A percentile compares a stretch with the other conserved stretches of the same genome.
Evolutionary conservation across 768 basidiomycete genomes (phyloP).

Genomic region (Rossbeevera mucosa): DNA sequence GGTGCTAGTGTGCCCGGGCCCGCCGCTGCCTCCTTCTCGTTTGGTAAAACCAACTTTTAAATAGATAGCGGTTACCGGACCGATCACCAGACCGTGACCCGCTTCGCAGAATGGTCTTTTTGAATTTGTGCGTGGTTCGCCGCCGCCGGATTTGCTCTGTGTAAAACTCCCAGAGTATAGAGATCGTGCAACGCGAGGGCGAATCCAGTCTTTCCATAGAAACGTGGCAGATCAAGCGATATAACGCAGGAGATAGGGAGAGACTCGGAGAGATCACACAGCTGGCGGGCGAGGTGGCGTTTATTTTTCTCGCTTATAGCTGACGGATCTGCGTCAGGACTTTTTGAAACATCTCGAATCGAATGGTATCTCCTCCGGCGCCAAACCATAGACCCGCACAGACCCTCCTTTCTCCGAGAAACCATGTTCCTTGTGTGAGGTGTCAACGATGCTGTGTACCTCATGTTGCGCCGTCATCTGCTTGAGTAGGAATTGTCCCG

Average conservation of each 20-base stretch:
- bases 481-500: slow-evolving; percentile 14
- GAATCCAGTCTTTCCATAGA: slow-evolving; percentile 14
- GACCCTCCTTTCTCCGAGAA: not conserved
- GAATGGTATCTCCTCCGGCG: slow-evolving; percentile 2
- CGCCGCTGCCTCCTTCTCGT: not conserved
- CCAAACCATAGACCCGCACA: not conserved
- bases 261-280: too few relatives aligned
- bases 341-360: slow-evolving; percentile 15
- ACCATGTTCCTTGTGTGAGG: slow-evolving; percentile 15
- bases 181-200: slow-evolving; percentile 12
- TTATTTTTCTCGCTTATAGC: not conserved
- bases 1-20: too few relatives aligned
- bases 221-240: slow-evolving; percentile 17
- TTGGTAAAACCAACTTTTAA: not conserved
- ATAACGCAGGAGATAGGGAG: not conserved
- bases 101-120: too few relatives aligned
- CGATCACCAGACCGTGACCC: too few relatives aligned
- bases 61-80: not conserved
- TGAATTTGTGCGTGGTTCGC: too few relatives aligned
- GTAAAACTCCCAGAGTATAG: slow-evolving; percentile 17
- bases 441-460: slow-evolving; percentile 4
- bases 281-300: not conserved
- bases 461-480: slow-evolving; percentile 15
- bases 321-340: slow-evolving; percentile 1
- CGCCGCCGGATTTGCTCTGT: too few relatives aligned